A percentile compares a stretch with the other conserved stretches of the same genome.
phyloP scores from a whole-genome alignment of 2,329 filamentous ascomycete genomes.

The Alternaria triticimaculans region DNA sequence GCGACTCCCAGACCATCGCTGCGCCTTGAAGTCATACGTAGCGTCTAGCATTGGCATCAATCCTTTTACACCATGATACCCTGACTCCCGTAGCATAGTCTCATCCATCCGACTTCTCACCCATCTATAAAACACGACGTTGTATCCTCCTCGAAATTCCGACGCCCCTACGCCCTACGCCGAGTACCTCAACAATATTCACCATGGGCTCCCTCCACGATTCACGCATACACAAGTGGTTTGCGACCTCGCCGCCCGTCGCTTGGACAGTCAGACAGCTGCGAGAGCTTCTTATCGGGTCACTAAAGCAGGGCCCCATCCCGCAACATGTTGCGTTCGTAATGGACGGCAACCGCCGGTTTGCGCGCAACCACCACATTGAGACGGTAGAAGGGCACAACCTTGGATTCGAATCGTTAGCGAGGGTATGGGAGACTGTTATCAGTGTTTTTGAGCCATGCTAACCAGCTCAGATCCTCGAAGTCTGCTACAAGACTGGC shows the following conservation, averaged over 20 bases:
- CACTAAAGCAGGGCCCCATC: slow-evolving; percentile 86
- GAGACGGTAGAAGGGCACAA: slow-evolving; percentile 97
- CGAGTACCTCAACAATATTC: slow-evolving; percentile 22
- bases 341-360: slow-evolving; percentile 97
- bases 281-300: slow-evolving; percentile 84
- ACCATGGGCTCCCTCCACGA: slow-evolving; percentile 62
- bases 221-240: slow-evolving; percentile 72
- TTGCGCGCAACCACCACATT: slow-evolving; percentile 87
- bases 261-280: slow-evolving; percentile 85
- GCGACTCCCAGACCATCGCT: slow-evolving; percentile 18
- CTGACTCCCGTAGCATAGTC: slow-evolving; percentile 6
- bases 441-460: slow-evolving; percentile 40
- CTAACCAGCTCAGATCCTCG: slow-evolving; percentile 69
- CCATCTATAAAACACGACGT: not conserved
- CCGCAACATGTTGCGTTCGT: slow-evolving; percentile 98
- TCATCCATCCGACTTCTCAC: not conserved
- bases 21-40: slow-evolving; percentile 42
- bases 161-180: slow-evolving; percentile 14
- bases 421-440: slow-evolving; percentile 65
- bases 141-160: slow-evolving; percentile 8
- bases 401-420: slow-evolving; percentile 92
- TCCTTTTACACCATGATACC: slow-evolving; percentile 31
- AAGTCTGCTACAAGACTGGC: slow-evolving; percentile 97
- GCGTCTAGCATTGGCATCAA: slow-evolving; percentile 30
- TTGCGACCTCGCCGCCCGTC: slow-evolving; percentile 85